These are phyloP conservation scores for Mycena kentingensis DNA, from an alignment of 768 basidiomycete genomes.

Conservation along the genomic window DNA sequence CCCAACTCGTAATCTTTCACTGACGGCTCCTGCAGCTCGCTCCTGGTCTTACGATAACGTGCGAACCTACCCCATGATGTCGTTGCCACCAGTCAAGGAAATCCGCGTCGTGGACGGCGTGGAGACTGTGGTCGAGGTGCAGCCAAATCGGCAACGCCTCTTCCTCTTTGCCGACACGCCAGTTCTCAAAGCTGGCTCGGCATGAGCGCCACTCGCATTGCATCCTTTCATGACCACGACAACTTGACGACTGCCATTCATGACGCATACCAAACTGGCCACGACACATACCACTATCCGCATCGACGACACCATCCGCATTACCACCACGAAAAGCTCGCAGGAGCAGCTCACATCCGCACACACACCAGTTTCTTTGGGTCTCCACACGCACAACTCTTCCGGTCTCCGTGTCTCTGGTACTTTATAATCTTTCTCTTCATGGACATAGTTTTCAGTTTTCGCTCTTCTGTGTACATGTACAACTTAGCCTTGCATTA, in stretches of 20 bases:
- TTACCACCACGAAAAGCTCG: conserved; percentile 1
- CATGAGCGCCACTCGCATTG: background rate
- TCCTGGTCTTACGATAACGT: conserved; percentile 80
- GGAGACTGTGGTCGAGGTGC: conserved; percentile 57
- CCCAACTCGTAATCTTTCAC: background rate
- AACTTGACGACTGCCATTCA: background rate
- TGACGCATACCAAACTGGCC: background rate
- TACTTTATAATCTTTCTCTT: too few relatives aligned
- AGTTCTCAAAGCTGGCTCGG: background rate
- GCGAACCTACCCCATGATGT: conserved; percentile 67
- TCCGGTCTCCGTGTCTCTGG: too few relatives aligned
- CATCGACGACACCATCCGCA: background rate
- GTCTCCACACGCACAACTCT: too few relatives aligned
- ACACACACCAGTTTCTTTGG: background rate
- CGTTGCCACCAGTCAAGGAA: conserved; percentile 57
- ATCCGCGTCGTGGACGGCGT: conserved; percentile 54
- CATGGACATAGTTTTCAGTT: background rate
- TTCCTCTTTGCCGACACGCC: conserved; percentile 65
- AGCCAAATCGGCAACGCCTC: conserved; percentile 54
- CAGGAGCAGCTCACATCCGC: background rate
- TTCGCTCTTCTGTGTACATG: conserved; percentile 2
- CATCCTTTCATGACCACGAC: background rate
- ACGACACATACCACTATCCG: conserved; percentile 1
- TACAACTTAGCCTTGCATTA: background rate
- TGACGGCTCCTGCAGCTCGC: conserved; percentile 45